Percentiles rank a stretch among this genome's conserved stretches.
These are phyloP conservation scores for Apophysomyces elegans DNA, from an alignment of 371 early-diverging fungal species.

Conservation along the genomic window DNA sequence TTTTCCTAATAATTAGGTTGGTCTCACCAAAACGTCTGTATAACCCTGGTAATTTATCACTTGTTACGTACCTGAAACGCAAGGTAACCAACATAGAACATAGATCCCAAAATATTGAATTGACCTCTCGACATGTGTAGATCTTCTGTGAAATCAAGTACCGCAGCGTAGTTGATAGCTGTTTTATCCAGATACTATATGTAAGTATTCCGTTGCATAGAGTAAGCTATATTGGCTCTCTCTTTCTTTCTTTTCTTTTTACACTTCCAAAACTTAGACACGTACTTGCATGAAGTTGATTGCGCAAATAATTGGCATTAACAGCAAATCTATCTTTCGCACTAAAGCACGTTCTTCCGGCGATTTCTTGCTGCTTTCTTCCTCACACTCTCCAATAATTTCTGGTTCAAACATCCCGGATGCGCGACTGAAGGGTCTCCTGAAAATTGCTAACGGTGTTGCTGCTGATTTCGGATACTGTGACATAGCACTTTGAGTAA, in stretches of 20 bases:
- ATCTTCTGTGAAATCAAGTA: slow-evolving; percentile 37
- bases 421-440: neutral
- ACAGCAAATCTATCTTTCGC: slow-evolving; percentile 37
- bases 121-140: slow-evolving; percentile 21
- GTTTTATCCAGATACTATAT: slow-evolving; percentile 43
- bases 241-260: neutral
- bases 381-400: slow-evolving; percentile 11
- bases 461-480: neutral
- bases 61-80: slow-evolving; percentile 27
- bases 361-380: slow-evolving; percentile 23
- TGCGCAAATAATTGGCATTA: slow-evolving; percentile 42
- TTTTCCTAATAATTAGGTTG: too few species aligned
- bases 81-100: slow-evolving; percentile 44
- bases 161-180: slow-evolving; percentile 33
- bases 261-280: too few species aligned
- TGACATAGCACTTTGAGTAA: neutral
- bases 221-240: neutral
- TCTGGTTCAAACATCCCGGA: neutral
- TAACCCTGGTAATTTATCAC: neutral
- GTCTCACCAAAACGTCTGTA: too few species aligned
- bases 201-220: neutral
- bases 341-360: slow-evolving; percentile 40
- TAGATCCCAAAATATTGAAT: slow-evolving; percentile 35
- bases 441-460: neutral
- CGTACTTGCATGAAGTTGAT: slow-evolving; percentile 45